Percentiles rank a stretch among this genome's conserved stretches.
These are phyloP conservation scores for Delitschia confertaspora DNA, from an alignment of 495 filamentous ascomycete genomes.

Conservation along the genomic window DNA sequence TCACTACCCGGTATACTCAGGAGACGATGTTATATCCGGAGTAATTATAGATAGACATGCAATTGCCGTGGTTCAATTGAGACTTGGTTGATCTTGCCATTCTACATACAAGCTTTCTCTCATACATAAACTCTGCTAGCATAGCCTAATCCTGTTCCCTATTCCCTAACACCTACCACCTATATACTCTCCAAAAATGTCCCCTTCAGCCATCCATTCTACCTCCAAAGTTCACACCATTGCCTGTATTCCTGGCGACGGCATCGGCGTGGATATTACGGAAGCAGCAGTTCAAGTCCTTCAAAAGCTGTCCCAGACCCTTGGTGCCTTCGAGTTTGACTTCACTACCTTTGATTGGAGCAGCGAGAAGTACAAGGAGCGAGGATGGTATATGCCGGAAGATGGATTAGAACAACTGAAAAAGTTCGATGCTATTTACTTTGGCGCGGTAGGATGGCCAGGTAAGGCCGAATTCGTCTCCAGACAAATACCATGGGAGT, in stretches of 20 bases:
- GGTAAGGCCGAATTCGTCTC: conserved; percentile 5
- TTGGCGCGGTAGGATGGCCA: conserved; percentile 38
- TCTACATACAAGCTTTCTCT: too few species aligned
- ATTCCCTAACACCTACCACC: background rate
- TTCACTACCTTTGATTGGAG: conserved; percentile 36
- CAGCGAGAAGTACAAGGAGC: conserved; percentile 29
- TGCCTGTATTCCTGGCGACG: conserved; percentile 37
- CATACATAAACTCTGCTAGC: too few species aligned
- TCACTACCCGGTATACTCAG: too few species aligned
- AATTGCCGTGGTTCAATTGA: too few species aligned
- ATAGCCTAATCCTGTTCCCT: background rate
- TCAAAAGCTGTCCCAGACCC: conserved; percentile 26
- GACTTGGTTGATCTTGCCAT: too few species aligned
- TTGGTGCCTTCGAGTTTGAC: conserved; percentile 32
- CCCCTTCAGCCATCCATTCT: conserved; percentile 11
- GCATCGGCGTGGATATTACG: conserved; percentile 37
- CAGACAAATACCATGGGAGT: background rate
- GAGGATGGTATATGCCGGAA: conserved; percentile 34
- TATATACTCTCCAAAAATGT: conserved; percentile 8
- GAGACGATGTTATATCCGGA: too few species aligned
- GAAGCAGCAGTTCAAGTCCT: conserved; percentile 34
- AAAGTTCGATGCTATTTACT: conserved; percentile 36
- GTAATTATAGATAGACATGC: too few species aligned
- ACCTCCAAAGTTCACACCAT: conserved; percentile 31
- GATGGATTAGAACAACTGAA: conserved; percentile 35